These are phyloP conservation scores for Nitzschia sp. DNA, from an alignment of 108 stramenopile species.

Conservation along the genomic window DNA sequence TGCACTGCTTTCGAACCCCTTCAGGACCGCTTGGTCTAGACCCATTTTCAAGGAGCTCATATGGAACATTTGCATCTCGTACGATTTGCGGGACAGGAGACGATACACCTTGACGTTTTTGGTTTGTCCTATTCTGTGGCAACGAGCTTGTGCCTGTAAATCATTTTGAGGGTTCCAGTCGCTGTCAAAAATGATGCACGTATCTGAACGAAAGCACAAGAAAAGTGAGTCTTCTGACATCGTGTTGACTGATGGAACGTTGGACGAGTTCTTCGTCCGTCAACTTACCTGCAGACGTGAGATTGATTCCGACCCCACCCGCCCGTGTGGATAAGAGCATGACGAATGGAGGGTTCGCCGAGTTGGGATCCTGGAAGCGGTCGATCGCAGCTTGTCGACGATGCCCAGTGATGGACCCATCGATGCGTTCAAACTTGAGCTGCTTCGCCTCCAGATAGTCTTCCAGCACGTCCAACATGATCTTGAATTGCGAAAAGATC, in stretches of 20 bases:
- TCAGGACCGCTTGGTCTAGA: slow-evolving; percentile 97
- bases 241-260: slow-evolving; percentile 35
- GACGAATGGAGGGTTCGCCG: slow-evolving; percentile 83
- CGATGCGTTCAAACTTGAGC: slow-evolving; percentile 89
- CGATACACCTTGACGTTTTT: slow-evolving; percentile 87
- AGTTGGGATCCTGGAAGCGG: slow-evolving; percentile 82
- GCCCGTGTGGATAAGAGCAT: slow-evolving; percentile 97
- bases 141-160: slow-evolving; percentile 93
- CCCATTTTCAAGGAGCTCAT: slow-evolving; percentile 96
- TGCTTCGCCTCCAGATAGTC: slow-evolving; percentile 81
- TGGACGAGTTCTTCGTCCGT: neutral
- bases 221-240: slow-evolving; percentile 59
- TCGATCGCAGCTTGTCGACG: slow-evolving; percentile 94
- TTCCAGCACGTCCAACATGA: slow-evolving; percentile 97
- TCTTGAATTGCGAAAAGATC: slow-evolving; percentile 97
- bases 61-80: slow-evolving; percentile 99
- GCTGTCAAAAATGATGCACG: slow-evolving; percentile 91
- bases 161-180: slow-evolving; percentile 99
- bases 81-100: slow-evolving; percentile 94
- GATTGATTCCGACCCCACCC: slow-evolving; percentile 96
- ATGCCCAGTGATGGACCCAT: slow-evolving; percentile 93
- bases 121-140: slow-evolving; percentile 99
- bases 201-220: slow-evolving; percentile 8
- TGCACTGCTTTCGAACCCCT: slow-evolving; percentile 74
- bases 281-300: slow-evolving; percentile 83